Conservation (phyloP, 495 filamentous ascomycete species). For the Neurospora tetrasperma region DNA sequence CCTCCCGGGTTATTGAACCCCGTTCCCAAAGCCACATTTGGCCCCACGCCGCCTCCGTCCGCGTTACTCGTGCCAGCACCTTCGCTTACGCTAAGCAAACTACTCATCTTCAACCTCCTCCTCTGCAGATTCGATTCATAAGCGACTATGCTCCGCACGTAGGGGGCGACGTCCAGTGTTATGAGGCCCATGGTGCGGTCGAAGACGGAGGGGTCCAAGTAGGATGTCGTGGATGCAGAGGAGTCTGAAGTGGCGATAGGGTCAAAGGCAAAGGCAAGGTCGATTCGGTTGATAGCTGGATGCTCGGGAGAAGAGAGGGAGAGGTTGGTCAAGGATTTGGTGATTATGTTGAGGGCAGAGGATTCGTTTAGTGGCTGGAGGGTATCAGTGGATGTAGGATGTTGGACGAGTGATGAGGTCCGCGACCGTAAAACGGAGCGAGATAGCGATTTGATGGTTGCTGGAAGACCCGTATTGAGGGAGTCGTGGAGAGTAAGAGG, state of each 20-base stretch:
- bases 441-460: conserved; percentile 26
- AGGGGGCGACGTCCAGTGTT: conserved; percentile 70
- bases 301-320: conserved; percentile 11
- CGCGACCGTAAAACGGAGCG: conserved; percentile 19
- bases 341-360: conserved; percentile 18
- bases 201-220: conserved; percentile 52
- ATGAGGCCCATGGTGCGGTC: conserved; percentile 56
- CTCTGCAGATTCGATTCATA: conserved; percentile 62
- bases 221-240: conserved; percentile 21
- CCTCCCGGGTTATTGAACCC: background rate
- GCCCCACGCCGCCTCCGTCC: conserved; percentile 8
- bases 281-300: conserved; percentile 23
- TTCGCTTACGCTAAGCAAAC: conserved; percentile 40
- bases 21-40: background rate
- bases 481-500: conserved; percentile 17
- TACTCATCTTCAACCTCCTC: conserved; percentile 52
- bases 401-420: background rate
- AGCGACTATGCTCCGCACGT: conserved; percentile 65
- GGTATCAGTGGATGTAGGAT: background rate
- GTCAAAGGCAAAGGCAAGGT: conserved; percentile 45
- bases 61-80: conserved; percentile 30
- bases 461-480: conserved; percentile 14
- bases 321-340: conserved; percentile 14
- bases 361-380: conserved; percentile 20
- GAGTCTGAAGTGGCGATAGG: conserved; percentile 42